Conservation (phyloP, 345 rosid genomes). For the Theobroma cacao region DNA sequence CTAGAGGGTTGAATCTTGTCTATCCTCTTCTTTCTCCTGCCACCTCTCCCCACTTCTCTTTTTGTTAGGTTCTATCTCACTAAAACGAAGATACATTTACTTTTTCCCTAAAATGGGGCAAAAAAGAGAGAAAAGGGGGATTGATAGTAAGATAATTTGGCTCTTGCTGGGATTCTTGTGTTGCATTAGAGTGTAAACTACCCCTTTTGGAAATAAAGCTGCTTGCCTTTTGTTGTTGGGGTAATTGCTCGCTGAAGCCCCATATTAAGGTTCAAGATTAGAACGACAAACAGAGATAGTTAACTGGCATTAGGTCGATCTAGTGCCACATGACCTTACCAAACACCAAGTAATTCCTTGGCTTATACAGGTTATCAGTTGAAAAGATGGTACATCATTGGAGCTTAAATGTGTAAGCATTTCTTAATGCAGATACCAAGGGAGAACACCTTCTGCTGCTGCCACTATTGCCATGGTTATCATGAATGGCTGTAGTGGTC, state of each 20-base stretch:
- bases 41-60: not conserved
- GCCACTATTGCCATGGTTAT: not conserved
- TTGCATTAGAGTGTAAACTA: not conserved
- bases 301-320: not conserved
- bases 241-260: not conserved
- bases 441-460: constrained; percentile 1
- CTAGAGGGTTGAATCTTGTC: not conserved
- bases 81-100: not conserved
- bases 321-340: not conserved
- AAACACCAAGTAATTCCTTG: not conserved
- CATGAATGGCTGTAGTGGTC: not conserved
- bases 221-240: not conserved
- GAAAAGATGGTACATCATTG: not conserved
- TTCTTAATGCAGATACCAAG: not conserved
- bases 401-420: not conserved
- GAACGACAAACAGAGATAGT: not conserved
- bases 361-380: not conserved
- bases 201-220: not conserved
- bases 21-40: not conserved
- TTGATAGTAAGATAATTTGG: not conserved
- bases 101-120: not conserved
- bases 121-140: not conserved
- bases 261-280: not conserved
- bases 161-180: not conserved
- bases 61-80: not conserved